Base-by-base conservation (phyloP, 306 rosid genomes). In the Cotoneaster glaucophyllus region DNA sequence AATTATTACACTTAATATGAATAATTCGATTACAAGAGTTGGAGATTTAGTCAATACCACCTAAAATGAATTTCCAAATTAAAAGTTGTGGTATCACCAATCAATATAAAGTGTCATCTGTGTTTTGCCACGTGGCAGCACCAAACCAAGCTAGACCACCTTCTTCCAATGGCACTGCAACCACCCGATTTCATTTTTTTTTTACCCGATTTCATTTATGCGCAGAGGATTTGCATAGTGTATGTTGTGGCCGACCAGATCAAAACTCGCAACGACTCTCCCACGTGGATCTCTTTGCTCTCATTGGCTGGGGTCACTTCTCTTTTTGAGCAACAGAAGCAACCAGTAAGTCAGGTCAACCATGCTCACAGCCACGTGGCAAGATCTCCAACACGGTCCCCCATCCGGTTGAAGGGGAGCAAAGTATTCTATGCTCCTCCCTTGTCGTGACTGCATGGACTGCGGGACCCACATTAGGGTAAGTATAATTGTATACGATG, bases 211-310 rank as follows among this genome's bases (percentile, higher is more conserved):
- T 58, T 8, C 62, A 44, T 24, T 34, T 3, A 18, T 25, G 26
- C 44, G 44, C 44, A 11, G 8, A 19, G 24, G 18, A 26, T 10
- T 57, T 13, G 22, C 13, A 13, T 3, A 29, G 52, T 29, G 11
- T 32, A 32, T 11, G 66, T 58, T 34, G 44, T 77, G 70, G 54
- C 74, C 63, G 64, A 64, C 65, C 73, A 41, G 29, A 28, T 17
- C 41, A 52, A 54, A 73, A 63, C 67, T 37, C 8, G 50, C 24
- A 77, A 67, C 44, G 74, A 78, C 86, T 80, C 34, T 28, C 70
- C 71, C 83, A 84, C 78, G 81, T 82, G 87, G 75, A 67, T 32
- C 58, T 31, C 32, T 66, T 19, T 65, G 41, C 50, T 45, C 62
- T 69, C 32, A 77, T 62, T 80, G 80, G 82, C 28, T 4, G 76